phyloP scores from a whole-genome alignment of 352 stramenopile species.

The Globisporangium alternatum region DNA sequence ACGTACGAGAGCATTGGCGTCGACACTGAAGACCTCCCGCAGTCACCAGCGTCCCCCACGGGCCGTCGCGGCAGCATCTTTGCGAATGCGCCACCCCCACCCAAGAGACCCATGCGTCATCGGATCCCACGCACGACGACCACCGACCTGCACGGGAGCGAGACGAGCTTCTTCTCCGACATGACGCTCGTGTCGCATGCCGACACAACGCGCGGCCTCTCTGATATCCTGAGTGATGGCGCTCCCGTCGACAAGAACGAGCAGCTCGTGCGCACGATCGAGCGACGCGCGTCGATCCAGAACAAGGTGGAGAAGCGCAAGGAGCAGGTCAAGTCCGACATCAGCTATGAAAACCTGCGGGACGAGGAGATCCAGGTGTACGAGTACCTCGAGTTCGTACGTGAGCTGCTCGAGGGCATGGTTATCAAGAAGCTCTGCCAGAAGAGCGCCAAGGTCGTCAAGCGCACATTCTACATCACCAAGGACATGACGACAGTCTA shows the following conservation, averaged over 20 bases:
- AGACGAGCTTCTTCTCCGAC: conserved; percentile 19
- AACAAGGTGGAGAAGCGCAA: conserved; percentile 45
- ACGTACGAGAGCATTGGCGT: conserved; percentile 53
- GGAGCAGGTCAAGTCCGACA: conserved; percentile 42
- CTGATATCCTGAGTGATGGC: conserved; percentile 10
- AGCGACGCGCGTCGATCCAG: conserved; percentile 43
- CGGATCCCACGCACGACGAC: neutral
- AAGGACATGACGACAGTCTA: conserved; percentile 44
- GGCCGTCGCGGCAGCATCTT: conserved; percentile 18
- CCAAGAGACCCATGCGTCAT: neutral
- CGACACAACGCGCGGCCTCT: neutral
- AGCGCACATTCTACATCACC: conserved; percentile 56
- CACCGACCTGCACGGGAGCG: conserved; percentile 5
- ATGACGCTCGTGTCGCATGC: neutral
- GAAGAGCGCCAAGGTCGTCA: conserved; percentile 54
- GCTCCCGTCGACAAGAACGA: conserved; percentile 18
- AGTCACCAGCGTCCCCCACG: neutral
- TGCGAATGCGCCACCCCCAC: conserved; percentile 8
- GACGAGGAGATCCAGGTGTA: conserved; percentile 63
- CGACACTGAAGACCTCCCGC: conserved; percentile 29
- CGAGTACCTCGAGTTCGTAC: conserved; percentile 74
- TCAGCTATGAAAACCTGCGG: conserved; percentile 59
- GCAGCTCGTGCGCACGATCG: conserved; percentile 28
- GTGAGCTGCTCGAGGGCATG: conserved; percentile 56
- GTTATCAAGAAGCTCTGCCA: conserved; percentile 64